A percentile compares a stretch with the other conserved stretches of the same genome.
phyloP scores from a whole-genome alignment of 2,329 filamentous ascomycete species.

The Venturia asperata region DNA sequence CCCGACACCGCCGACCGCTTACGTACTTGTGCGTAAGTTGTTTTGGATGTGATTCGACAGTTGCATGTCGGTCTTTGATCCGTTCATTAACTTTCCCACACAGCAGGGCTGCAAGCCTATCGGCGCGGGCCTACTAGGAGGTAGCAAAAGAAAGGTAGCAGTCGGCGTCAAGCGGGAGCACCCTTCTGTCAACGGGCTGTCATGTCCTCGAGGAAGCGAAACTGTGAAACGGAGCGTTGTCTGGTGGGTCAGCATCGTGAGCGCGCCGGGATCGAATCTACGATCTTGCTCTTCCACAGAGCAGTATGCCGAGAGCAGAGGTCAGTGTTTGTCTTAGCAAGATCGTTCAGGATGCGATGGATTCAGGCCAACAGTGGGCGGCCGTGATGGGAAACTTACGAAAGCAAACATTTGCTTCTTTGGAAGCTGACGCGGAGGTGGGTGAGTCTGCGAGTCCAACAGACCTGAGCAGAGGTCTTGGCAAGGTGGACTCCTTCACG shows the following conservation, averaged over 20 bases:
- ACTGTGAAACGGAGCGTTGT: background rate
- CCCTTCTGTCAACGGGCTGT: background rate
- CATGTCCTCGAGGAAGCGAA: background rate
- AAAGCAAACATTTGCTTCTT: background rate
- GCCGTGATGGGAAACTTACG: background rate
- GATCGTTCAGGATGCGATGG: background rate
- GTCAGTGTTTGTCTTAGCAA: background rate
- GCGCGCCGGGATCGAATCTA: background rate
- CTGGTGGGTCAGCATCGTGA: no score
- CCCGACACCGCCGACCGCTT: no score
- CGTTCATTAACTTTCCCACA: background rate
- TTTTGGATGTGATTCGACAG: no score
- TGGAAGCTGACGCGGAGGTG: background rate
- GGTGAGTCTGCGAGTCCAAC: background rate
- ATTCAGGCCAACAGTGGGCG: background rate
- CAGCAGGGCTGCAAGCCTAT: background rate
- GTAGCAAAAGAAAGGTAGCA: background rate
- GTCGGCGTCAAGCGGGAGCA: background rate
- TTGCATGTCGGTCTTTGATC: constrained; percentile 4
- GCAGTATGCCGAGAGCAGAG: constrained; percentile 5
- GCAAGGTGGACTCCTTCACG: background rate
- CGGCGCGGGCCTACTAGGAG: no score
- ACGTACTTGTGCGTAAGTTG: background rate
- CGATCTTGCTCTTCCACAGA: background rate
- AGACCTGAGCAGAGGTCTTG: background rate